Percentiles rank a stretch among this genome's conserved stretches.
These are phyloP conservation scores for Lanzia echinophila DNA, from an alignment of 2,329 filamentous ascomycete species.

Conservation along the genomic window DNA sequence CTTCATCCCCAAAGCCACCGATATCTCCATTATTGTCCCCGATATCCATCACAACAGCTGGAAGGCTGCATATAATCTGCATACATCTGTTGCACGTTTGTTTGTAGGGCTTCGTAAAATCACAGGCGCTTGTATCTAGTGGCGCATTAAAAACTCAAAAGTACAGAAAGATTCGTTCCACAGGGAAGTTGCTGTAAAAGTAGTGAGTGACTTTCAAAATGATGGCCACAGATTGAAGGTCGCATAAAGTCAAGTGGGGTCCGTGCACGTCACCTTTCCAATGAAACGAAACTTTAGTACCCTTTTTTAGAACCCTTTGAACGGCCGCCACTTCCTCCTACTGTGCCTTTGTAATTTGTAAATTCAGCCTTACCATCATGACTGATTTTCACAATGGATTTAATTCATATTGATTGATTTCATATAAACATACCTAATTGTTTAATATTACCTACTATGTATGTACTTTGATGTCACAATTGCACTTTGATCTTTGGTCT, in stretches of 20 bases:
- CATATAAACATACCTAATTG: no score
- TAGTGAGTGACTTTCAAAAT: background rate
- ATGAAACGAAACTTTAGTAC: background rate
- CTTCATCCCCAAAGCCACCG: conserved; percentile 29
- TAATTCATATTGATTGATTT: background rate
- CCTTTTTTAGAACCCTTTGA: background rate
- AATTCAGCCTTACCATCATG: background rate
- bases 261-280: conserved; percentile 3
- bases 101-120: background rate
- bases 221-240: background rate
- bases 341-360: background rate
- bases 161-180: background rate
- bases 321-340: no score
- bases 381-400: background rate
- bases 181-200: background rate
- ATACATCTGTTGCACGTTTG: conserved; percentile 16
- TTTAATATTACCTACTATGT: no score
- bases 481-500: no score
- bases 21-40: conserved; percentile 42
- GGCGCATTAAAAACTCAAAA: background rate
- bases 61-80: conserved; percentile 24
- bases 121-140: background rate
- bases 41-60: conserved; percentile 49
- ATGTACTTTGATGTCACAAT: no score
- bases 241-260: conserved; percentile 1